These are phyloP conservation scores for Rubus parviflorus DNA, from an alignment of 306 rosid species.

Conservation along the genomic window DNA sequence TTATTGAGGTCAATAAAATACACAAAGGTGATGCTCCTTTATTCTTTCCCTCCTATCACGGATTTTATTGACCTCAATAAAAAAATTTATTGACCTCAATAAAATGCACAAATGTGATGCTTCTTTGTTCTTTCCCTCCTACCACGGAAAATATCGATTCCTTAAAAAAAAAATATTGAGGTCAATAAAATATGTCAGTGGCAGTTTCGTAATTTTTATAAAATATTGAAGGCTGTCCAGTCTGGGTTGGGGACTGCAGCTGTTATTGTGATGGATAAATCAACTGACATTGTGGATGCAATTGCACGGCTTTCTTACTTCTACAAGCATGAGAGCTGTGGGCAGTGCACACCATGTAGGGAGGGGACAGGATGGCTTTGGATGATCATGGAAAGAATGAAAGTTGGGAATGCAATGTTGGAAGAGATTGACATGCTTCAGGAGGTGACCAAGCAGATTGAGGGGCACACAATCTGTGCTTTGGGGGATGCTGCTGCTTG, in stretches of 20 bases:
- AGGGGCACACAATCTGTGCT: slow-evolving; percentile 97
- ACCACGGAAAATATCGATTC: no score
- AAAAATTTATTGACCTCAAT: no score
- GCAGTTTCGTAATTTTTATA: no score
- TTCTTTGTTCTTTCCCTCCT: no score
- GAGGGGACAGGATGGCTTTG: slow-evolving; percentile 99
- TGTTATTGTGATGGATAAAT: slow-evolving; percentile 98
- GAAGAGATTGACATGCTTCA: slow-evolving; percentile 99
- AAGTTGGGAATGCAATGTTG: slow-evolving; percentile 92
- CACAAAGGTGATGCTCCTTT: no score
- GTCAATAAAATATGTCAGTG: no score
- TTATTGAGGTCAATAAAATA: no score
- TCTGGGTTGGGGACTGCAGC: slow-evolving; percentile 98
- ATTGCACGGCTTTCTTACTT: slow-evolving; percentile 97
- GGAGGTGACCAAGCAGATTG: slow-evolving; percentile 97
- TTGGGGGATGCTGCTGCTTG: slow-evolving; percentile 99
- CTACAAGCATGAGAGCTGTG: slow-evolving; percentile 99
- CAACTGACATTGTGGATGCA: slow-evolving; percentile 96
- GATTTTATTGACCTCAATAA: no score
- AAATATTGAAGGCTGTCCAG: slow-evolving; percentile 81
- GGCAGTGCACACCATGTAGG: slow-evolving; percentile 99
- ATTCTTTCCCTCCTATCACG: no score
- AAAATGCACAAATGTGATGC: no score
- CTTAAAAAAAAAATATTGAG: no score
- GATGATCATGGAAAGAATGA: slow-evolving; percentile 97